Percentiles rank a stretch among this genome's conserved stretches.
phyloP scores from a whole-genome alignment of 352 stramenopile species.

The Phytophthora uliginosa region DNA sequence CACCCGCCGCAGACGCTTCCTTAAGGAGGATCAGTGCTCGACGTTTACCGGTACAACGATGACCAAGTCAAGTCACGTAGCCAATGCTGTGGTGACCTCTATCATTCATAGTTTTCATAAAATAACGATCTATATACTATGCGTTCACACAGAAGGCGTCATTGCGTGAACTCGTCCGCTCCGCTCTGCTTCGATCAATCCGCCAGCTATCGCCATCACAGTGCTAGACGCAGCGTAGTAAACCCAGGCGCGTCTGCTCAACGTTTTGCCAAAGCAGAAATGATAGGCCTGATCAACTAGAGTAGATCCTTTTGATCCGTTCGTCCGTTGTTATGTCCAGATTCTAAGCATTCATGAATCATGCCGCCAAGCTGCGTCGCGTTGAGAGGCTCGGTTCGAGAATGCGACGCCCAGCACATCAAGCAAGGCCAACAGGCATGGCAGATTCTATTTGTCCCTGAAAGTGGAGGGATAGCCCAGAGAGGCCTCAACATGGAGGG shows the following conservation, averaged over 20 bases:
- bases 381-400: not conserved
- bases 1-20: constrained; percentile 35
- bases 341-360: constrained; percentile 8
- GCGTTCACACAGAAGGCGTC: constrained; percentile 12
- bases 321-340: not conserved
- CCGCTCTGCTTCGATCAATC: not conserved
- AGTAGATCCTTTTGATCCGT: constrained; percentile 13
- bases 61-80: not conserved
- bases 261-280: constrained; percentile 14
- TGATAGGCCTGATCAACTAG: not conserved
- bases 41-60: not conserved
- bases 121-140: constrained; percentile 35
- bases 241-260: not conserved
- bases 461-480: no score
- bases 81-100: not conserved
- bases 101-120: constrained; percentile 27
- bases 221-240: not conserved
- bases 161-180: not conserved
- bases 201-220: no score
- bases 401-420: constrained; percentile 8
- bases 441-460: no score
- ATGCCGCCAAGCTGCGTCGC: not conserved
- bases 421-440: no score
- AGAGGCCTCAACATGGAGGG: no score
- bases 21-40: constrained; percentile 13